Evolutionary conservation across 805 yeast genomes (phyloP), one percentile per base, ranked within the genome.

Genomic region (Priceomyces carsonii): DNA sequence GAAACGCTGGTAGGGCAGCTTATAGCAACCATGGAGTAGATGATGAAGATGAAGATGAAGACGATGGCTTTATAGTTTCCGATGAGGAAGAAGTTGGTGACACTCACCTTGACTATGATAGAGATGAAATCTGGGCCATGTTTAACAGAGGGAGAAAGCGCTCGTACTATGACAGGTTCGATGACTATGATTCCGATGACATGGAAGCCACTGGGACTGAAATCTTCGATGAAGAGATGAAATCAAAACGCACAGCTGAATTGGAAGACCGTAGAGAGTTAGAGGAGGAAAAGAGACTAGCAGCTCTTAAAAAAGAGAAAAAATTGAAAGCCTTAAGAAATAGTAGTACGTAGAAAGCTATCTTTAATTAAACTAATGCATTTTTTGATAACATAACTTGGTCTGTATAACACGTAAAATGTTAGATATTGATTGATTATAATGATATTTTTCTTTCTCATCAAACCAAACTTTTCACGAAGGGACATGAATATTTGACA

Each of bases 121-220:
- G 91, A 28, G 89, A 85, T 44, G 96, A 89, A 57, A 90, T 91
- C 30, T 88, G 96, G 96, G 77, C 80, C 13, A 74, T 91, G 59
- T 85, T 90, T 58, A 82, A 79, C 51, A 71, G 76, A 39, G 87
- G 89, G 3, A 71, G 71, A 39, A 68, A 72, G 36, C 66, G 87
- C 29, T 48, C 65, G 0, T 59, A 69, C 27, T 71, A 67, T 42
- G 55, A 65, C 18, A 59, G 61, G 23, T 65, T 70, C 33, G 69
- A 71, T 35, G 79, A 75, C 36, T 75, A 71, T 36, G 72, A 75
- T 40, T 63, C 63, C 6, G 75, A 74, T 20, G 88, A 86, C 50
- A 91, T 93, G 97, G 98, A 91, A 55, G 96, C 96, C 3, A 83
- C 93, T 1, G 97, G 96, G 18, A 81, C 81, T 18, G 97, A 91